These are phyloP conservation scores for Hanseniaspora valbyensis DNA, from an alignment of 805 yeast species.

Conservation along the genomic window DNA sequence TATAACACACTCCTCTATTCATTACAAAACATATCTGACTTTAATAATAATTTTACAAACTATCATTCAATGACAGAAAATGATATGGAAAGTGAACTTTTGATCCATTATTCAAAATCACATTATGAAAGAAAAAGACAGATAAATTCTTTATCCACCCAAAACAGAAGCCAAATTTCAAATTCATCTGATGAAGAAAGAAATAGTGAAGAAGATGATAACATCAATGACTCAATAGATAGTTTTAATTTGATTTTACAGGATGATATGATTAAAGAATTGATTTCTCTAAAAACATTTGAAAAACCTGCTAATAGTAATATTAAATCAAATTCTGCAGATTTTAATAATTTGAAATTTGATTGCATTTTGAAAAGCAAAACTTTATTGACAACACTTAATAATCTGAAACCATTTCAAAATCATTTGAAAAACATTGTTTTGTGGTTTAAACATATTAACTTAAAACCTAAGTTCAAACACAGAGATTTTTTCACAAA, in stretches of 20 bases:
- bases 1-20: conserved; percentile 10
- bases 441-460: conserved; percentile 13
- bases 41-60: neutral
- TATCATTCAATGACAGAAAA: neutral
- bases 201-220: neutral
- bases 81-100: neutral
- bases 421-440: conserved; percentile 9
- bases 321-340: neutral
- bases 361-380: conserved; percentile 14
- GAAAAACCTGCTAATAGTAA: neutral
- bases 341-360: conserved; percentile 1
- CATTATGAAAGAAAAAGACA: no score
- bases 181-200: neutral
- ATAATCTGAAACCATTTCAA: conserved; percentile 14
- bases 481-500: conserved; percentile 12
- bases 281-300: conserved; percentile 8
- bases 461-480: conserved; percentile 12
- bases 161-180: neutral
- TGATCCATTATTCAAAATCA: conserved; percentile 13
- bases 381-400: neutral
- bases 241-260: conserved; percentile 12
- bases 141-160: neutral
- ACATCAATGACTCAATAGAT: neutral
- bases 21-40: conserved; percentile 5
- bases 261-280: conserved; percentile 7